Evolutionary conservation across 1,139 yeast genomes (phyloP), one percentile per base, ranked within the genome.

Genomic region (Casaregolazyma suthepensis): DNA sequence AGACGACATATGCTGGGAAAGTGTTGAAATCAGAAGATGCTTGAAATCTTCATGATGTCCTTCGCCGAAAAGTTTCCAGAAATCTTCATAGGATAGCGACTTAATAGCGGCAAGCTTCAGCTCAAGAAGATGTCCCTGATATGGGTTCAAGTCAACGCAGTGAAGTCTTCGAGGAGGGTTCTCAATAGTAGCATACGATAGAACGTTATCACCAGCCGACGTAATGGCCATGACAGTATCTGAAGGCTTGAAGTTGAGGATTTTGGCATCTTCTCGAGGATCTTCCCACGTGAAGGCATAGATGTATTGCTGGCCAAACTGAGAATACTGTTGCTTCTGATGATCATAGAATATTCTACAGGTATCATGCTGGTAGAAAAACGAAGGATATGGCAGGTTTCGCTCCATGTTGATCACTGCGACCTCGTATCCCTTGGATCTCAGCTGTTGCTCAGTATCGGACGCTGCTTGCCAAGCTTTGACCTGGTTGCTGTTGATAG

Each of bases 221-320:
- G 95, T 86, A 56, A 87, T 87, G 23, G 93, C 93, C 62, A 87
- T 75, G 9, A 87, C 87, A 1, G 88, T 84, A 63, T 87, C 96
- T 35, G 78, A 75, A 15, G 80, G 71, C 43, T 75, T 74, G 62
- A 87, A 75, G 51, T 82, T 77, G 61, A 87, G 75, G 56, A 87
- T 83, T 46, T 77, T 76, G 59, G 82, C 79, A 69, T 87, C 96
- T 69, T 85, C 94, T 55, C 86, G 77, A 37, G 95, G 95, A 66
- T 87, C 95, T 70, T 87, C 96, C 96, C 96, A 87, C 9, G 94
- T 87, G 70, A 87, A 87, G 2, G 95, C 91, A 66, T 87, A 87
- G 56, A 87, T 87, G 68, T 85, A 87, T 70, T 86, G 90, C 66
- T 85, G 77, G 56, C 79, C 81, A 73, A 87, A 87, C 67, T 86